Base-by-base conservation (phyloP, 768 basidiomycete species). In the Mycena epipterygia region DNA sequence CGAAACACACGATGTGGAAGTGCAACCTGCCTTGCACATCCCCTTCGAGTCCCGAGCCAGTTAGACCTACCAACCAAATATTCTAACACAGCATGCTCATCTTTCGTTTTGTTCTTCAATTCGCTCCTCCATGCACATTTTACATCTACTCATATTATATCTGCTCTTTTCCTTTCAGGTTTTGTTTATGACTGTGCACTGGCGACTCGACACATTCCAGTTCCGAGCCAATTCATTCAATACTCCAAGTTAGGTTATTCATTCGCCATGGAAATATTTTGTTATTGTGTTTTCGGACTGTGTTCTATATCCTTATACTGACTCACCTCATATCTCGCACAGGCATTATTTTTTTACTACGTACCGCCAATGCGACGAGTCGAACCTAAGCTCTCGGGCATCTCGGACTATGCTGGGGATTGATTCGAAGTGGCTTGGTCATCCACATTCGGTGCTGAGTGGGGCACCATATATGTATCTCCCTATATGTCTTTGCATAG, bases 131-230 rank as follows among this genome's bases (percentile, higher is more conserved):
- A 25, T 21, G 5, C 53, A 35, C 33, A 37, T 55, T 55, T 37
- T 55, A 55, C 53, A 30, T 29, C 19, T 55, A 37, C 53, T 37
- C 53, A 55, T 23, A 37, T 55, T 55, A 55, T 23, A 55, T 35
- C 27, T n/a, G 23, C 53, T 55, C 32, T 53, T 53, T 53, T 53
- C 51, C 16, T 53, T 32, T 53, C 29, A 53, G 51, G 32, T 53
- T 53, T 16, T 13, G 12, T 37, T 25, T 55, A 29, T 33, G 25
- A 19, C 53, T 55, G 33, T 27, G 53, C 27, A 55, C 33, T 19
- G 19, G 21, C 21, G 23, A 21, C 16, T 25, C 53, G 32, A 11
- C 35, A 37, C 53, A n/a, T 55, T 55, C 33, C 53, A 55, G 30
- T 25, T 37, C 16, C 53, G 16, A 55, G 29, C n/a, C 32, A 37